Evolutionary conservation across 768 basidiomycete genomes (phyloP).

Genomic region (Hirschioporus abietinus): DNA sequence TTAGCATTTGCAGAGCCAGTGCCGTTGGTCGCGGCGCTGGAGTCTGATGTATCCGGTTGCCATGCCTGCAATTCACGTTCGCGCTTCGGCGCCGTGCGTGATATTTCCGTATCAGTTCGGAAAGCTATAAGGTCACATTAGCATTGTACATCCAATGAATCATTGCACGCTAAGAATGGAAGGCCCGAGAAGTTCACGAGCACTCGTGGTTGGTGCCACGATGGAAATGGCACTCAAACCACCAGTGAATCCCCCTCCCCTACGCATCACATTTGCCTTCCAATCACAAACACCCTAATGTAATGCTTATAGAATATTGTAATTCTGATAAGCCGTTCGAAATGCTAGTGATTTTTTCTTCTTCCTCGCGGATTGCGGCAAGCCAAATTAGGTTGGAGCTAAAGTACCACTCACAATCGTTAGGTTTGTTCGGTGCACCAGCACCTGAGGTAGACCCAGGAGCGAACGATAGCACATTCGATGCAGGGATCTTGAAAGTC

Average conservation of each 20-base stretch:
- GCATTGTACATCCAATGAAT: conserved; percentile 8
- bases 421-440: conserved; percentile 61
- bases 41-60: conserved; percentile 37
- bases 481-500: conserved; percentile 58
- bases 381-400: too few species aligned
- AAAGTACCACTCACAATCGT: conserved; percentile 52
- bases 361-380: too few species aligned
- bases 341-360: too few species aligned
- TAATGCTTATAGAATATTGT: too few species aligned
- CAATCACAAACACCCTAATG: too few species aligned
- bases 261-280: too few species aligned
- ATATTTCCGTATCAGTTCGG: conserved; percentile 79
- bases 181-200: conserved; percentile 6
- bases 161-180: conserved; percentile 2
- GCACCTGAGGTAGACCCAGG: conserved; percentile 53
- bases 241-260: too few species aligned
- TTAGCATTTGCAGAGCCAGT: conserved; percentile 17
- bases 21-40: neutral
- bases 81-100: conserved; percentile 41
- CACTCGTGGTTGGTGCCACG: neutral
- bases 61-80: conserved; percentile 83
- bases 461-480: conserved; percentile 68
- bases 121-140: conserved; percentile 45
- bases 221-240: too few species aligned
- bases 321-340: too few species aligned